phyloP scores from a whole-genome alignment of 116 monocot genomes.

The Papilionanthe hybrid region DNA sequence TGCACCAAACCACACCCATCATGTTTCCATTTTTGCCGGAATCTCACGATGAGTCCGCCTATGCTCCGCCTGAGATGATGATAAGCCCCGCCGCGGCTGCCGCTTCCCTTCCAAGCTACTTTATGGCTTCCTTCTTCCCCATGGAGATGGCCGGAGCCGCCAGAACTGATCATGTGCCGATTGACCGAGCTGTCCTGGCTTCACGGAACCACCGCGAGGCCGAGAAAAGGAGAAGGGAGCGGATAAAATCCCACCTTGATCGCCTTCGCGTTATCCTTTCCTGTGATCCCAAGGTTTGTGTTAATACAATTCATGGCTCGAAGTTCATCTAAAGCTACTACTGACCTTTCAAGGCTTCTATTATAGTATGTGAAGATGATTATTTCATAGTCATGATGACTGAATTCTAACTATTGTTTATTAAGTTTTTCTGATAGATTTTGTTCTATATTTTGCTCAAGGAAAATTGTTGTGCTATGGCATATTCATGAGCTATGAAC shows the following conservation, averaged over 20 bases:
- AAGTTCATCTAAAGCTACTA: background rate
- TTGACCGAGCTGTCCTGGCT: constrained; percentile 52
- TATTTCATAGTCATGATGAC: too few species aligned
- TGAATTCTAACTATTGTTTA: too few species aligned
- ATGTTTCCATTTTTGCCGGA: constrained; percentile 6
- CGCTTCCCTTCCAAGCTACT: constrained; percentile 16
- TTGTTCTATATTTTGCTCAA: too few species aligned
- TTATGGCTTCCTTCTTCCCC: constrained; percentile 46
- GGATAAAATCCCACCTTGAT: constrained; percentile 90
- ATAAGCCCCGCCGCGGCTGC: background rate
- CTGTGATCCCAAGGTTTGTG: constrained; percentile 70
- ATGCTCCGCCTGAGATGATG: background rate
- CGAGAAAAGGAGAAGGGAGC: constrained; percentile 72
- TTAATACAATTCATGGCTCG: background rate
- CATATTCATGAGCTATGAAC: too few species aligned
- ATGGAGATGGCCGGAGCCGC: background rate
- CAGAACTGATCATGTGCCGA: background rate
- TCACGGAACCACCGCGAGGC: constrained; percentile 89
- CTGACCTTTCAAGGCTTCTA: background rate
- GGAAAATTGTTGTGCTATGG: too few species aligned
- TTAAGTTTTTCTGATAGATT: too few species aligned
- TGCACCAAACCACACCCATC: background rate
- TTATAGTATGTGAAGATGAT: background rate
- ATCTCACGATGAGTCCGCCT: background rate
- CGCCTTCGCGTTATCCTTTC: constrained; percentile 65